Percentiles rank a stretch among this genome's conserved stretches.
phyloP scores from a whole-genome alignment of 2,329 filamentous ascomycete species.

The Aureobasidium uvarum region DNA sequence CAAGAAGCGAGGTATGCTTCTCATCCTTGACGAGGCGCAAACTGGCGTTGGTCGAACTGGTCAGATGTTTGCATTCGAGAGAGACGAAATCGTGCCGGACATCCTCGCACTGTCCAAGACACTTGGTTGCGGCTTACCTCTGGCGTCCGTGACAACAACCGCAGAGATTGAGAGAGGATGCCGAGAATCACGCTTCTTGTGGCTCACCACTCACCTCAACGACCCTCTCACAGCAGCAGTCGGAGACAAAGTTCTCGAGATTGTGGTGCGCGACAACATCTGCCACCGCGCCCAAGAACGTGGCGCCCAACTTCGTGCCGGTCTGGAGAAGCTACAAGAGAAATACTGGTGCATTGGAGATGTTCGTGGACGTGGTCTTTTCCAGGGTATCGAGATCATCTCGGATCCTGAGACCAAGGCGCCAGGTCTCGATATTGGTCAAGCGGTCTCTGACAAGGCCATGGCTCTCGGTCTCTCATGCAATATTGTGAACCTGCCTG shows the following conservation, averaged over 20 bases:
- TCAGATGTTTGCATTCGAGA: conserved; percentile 58
- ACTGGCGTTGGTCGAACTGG: conserved; percentile 58
- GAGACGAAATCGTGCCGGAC: conserved; percentile 41
- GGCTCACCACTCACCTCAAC: conserved; percentile 37
- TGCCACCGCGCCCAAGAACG: conserved; percentile 29
- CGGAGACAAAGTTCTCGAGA: conserved; percentile 37
- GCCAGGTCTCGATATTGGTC: conserved; percentile 33
- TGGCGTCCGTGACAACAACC: conserved; percentile 35
- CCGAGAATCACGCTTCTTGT: conserved; percentile 34
- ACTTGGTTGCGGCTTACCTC: conserved; percentile 36
- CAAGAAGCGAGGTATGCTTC: conserved; percentile 54
- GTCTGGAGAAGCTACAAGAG: conserved; percentile 31
- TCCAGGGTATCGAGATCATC: conserved; percentile 38
- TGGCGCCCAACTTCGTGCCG: conserved; percentile 32
- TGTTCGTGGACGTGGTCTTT: conserved; percentile 36
- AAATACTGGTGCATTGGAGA: conserved; percentile 38
- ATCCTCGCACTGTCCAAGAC: conserved; percentile 45
- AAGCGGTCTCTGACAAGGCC: conserved; percentile 31
- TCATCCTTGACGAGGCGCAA: conserved; percentile 62
- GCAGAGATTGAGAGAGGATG: conserved; percentile 31
- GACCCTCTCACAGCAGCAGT: conserved; percentile 37
- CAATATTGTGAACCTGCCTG: conserved; percentile 34
- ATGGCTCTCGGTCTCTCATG: conserved; percentile 34
- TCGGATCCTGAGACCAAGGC: conserved; percentile 32
- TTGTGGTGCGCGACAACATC: conserved; percentile 35